Evolutionary conservation across 148 eudicot species (phyloP), one percentile per base, ranked within the genome.

Genomic region (Camellia lanceoleosa): DNA sequence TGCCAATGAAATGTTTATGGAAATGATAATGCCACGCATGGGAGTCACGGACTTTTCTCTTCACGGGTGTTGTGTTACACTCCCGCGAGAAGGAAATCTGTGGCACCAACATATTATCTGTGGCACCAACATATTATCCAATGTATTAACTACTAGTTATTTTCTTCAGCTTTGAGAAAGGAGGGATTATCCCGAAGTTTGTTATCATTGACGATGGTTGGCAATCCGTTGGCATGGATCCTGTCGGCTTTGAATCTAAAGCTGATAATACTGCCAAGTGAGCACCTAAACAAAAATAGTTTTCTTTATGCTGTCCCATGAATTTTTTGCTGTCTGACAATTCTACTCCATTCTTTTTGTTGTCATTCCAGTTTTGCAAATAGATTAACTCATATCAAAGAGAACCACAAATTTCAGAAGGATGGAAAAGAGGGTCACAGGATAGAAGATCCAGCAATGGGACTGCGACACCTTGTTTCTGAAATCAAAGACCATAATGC

Each of bases 201-300:
- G 89, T 94, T 49, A 92, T 94, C n/a, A 92, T 94, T 60, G 98
- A 94, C 80, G 98, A 94, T 81, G 98, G 96, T 20, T 94, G 98
- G 98, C 94, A 92, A 72, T 88, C 98, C 1, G 98, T 94, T 55
- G 86, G 86, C 67, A 89, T 94, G 98, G 98, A 94, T 86, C 88
- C 92, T 20, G 80, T 54, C 64, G 52, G 90, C 63, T 58, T 82
- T 41, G 87, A 86, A 80, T 63, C 83, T 56, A 78, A 79, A 82
- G 90, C 89, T 73, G 91, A 91, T 81, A 89, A 88, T 80, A 54
- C 82, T 18, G 97, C 97, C 68, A 94, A 92, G 98, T 94, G 79
- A 86, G 94, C 82, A 73, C 51, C 80, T 11, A 13, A 41, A 23
- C 76, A 49, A 42, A 58, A 46, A 19, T 18, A 5, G 5, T 55